Conservation (phyloP, 208 protist species). For the Naegleria lovaniensis region DNA sequence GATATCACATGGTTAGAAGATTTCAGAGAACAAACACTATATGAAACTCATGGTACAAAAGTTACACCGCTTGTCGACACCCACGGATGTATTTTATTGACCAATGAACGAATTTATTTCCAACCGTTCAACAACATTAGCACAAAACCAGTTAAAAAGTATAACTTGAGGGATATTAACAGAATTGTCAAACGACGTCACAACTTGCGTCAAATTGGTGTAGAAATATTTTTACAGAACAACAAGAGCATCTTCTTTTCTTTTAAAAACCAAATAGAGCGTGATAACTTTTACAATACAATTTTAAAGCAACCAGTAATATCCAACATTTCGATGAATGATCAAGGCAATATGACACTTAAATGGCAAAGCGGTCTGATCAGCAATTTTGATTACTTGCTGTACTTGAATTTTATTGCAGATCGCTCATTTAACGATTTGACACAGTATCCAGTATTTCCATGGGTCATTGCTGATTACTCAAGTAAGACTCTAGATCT, state of each 20-base stretch:
- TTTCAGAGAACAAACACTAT: slow-evolving; percentile 28
- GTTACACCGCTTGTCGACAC: slow-evolving; percentile 37
- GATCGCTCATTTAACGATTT: slow-evolving; percentile 60
- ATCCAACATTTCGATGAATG: background rate
- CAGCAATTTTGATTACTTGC: slow-evolving; percentile 62
- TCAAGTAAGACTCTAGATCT: slow-evolving; percentile 57
- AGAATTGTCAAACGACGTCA: slow-evolving; percentile 20
- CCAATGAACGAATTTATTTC: slow-evolving; percentile 46
- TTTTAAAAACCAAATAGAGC: background rate
- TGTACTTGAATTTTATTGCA: slow-evolving; percentile 54
- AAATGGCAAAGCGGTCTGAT: slow-evolving; percentile 52
- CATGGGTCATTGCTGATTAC: slow-evolving; percentile 84
- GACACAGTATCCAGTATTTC: slow-evolving; percentile 79
- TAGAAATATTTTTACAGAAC: slow-evolving; percentile 29
- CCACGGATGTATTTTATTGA: slow-evolving; percentile 41
- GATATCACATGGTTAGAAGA: slow-evolving; percentile 32
- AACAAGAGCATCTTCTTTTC: background rate
- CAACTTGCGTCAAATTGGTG: slow-evolving; percentile 11
- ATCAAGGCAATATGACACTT: slow-evolving; percentile 26
- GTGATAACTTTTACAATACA: slow-evolving; percentile 7
- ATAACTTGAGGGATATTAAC: slow-evolving; percentile 35
- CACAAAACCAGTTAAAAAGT: slow-evolving; percentile 48
- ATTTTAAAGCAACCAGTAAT: background rate
- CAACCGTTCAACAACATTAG: slow-evolving; percentile 60
- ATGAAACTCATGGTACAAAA: slow-evolving; percentile 22